A percentile compares a stretch with the other conserved stretches of the same genome.
These are phyloP conservation scores for Kluyveromyces nonfermentans DNA, from an alignment of 805 yeast species.

Conservation along the genomic window DNA sequence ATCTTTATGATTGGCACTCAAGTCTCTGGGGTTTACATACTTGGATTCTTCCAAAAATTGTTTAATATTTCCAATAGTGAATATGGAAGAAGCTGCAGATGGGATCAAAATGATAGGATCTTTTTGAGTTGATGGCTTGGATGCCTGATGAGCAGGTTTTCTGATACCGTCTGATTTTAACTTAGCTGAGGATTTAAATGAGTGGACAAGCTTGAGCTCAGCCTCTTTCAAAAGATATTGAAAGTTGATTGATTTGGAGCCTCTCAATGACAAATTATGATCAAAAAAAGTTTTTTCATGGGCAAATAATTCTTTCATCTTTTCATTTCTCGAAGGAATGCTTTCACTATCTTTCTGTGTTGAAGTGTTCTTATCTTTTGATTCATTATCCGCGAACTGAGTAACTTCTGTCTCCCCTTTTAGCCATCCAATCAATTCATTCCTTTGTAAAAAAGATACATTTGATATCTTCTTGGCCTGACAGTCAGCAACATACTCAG, in stretches of 20 bases:
- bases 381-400: slow-evolving; percentile 35
- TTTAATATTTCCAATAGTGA: slow-evolving; percentile 57
- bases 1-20: slow-evolving; percentile 25
- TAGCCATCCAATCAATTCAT: slow-evolving; percentile 76
- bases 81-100: slow-evolving; percentile 67
- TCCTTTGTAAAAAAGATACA: slow-evolving; percentile 74
- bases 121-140: slow-evolving; percentile 20
- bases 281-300: slow-evolving; percentile 45
- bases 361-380: neutral
- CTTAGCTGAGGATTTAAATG: slow-evolving; percentile 33
- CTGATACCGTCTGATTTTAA: slow-evolving; percentile 17
- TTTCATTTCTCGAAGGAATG: slow-evolving; percentile 4
- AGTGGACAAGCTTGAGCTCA: slow-evolving; percentile 48
- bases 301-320: slow-evolving; percentile 10
- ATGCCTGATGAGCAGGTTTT: slow-evolving; percentile 15
- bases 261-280: slow-evolving; percentile 55
- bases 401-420: slow-evolving; percentile 57
- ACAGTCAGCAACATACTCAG: slow-evolving; percentile 74
- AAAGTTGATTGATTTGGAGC: slow-evolving; percentile 57
- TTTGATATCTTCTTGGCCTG: slow-evolving; percentile 54
- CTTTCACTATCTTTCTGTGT: slow-evolving; percentile 1
- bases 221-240: slow-evolving; percentile 58
- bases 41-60: slow-evolving; percentile 64
- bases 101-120: slow-evolving; percentile 72
- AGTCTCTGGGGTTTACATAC: slow-evolving; percentile 43